Evolutionary conservation across 768 basidiomycete species (phyloP), one percentile per base, ranked within the genome.

Genomic region (Mycena galericulata): DNA sequence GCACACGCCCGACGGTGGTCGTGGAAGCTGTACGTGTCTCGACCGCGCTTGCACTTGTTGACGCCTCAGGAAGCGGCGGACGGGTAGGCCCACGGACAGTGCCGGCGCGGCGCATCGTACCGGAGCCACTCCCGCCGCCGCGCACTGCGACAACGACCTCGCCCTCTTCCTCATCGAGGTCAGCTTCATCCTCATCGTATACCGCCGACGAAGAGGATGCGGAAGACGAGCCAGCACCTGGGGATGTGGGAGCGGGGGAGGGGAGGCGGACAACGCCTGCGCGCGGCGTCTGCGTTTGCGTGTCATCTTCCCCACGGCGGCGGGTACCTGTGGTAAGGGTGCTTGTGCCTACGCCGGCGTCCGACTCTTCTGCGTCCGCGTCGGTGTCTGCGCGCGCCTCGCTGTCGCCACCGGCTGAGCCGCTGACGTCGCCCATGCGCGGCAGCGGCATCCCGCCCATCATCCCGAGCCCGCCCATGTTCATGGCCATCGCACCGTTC

Each of bases 131-230:
- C 29, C 66, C 61, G n/a, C 46, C 54, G 18, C 62, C 47, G 22
- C 67, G 67, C 9, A 72, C 59, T n/a, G 70, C 70, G 46, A 64
- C 70, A 30, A 71, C 70, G 30, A 71, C 70, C 46, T 71, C 62
- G 18, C 70, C 70, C 46, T 68, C 70, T 10, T 68, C 70, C 29
- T 71, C 70, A 32, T 71, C 67, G 12, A 62, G 15, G 11, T 71
- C 70, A 17, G 40, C 65, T 24, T 66, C 64, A 11, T 66, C 70
- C 8, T 72, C 56, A 15, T 60, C 70, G 51, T 67, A 62, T 7
- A 62, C 45, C 9, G 46, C 36, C 29, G 61, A 53, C 4, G 65
- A 62, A 3, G 63, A 60, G n/a, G 68, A 61, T 17, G 63, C 49
- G 1, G 61, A 55, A 4, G 70, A 72, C 6, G 67, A 63, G 7